Conservation (phyloP, 805 yeast genomes). For the Candida endomychidarum region DNA sequence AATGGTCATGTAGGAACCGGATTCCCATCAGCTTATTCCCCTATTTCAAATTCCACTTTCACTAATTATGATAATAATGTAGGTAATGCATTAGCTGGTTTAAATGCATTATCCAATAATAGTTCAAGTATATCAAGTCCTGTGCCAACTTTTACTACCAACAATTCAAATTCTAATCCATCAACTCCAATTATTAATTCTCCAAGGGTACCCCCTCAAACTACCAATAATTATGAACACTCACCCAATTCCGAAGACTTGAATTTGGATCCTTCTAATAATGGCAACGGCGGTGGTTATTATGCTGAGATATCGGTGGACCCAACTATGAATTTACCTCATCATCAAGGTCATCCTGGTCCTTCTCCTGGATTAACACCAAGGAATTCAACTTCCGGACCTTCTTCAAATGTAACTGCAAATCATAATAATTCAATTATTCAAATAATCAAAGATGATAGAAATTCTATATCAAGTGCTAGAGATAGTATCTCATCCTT, state of each 20-base stretch:
- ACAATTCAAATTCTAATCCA: constrained; percentile 16
- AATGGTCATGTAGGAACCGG: constrained; percentile 16
- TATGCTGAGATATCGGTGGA: constrained; percentile 44
- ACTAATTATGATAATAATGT: constrained; percentile 42
- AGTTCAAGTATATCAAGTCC: constrained; percentile 25
- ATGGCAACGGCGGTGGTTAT: constrained; percentile 39
- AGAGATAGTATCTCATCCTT: constrained; percentile 42
- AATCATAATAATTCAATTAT: constrained; percentile 40
- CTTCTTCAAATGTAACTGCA: constrained; percentile 8
- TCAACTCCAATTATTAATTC: constrained; percentile 24
- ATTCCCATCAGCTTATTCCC: constrained; percentile 34
- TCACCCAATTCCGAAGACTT: constrained; percentile 17
- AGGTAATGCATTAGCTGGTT: constrained; percentile 44
- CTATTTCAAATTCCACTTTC: constrained; percentile 35
- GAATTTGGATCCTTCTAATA: constrained; percentile 31
- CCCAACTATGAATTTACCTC: constrained; percentile 48
- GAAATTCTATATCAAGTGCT: constrained; percentile 32
- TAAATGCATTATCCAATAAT: constrained; percentile 39
- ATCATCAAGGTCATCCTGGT: constrained; percentile 35
- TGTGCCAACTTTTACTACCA: constrained; percentile 19
- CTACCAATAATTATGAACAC: constrained; percentile 18
- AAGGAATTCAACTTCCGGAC: constrained; percentile 27
- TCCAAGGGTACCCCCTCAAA: constrained; percentile 21
- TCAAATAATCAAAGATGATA: constrained; percentile 41
- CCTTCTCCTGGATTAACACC: constrained; percentile 26